Base-by-base conservation (phyloP, 108 stramenopile species). In the Nannochloropsis salina region DNA sequence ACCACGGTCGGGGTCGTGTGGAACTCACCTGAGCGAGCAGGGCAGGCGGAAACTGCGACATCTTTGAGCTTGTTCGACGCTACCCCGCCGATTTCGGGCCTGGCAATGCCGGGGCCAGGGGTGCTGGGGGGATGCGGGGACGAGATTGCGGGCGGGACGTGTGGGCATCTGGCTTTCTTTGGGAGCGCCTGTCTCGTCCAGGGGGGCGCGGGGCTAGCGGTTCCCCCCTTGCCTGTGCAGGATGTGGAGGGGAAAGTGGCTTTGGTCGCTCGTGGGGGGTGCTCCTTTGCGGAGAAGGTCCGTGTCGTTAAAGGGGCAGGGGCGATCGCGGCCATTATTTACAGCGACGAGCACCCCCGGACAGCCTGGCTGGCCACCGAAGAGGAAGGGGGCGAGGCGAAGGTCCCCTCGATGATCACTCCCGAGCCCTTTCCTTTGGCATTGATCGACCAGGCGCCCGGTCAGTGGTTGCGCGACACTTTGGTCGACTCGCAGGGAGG, bases 181-280 rank as follows among this genome's bases (percentile, higher is more conserved):
- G 61, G 61, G 8, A 74, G 20, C 6, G 61, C 61, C 6, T 74
- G 61, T n/a, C n/a, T 74, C 20, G 61, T n/a, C 20, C 15, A 74
- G 61, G 61, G n/a, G 3, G 8, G 61, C 20, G 61, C 15, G 15
- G n/a, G n/a, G 4, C 61, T 4, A 74, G 20, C 61, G 8, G 5
- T 74, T 15, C 61, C 61, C 61, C 61, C 61, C n/a, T n/a, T n/a
- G 8, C 61, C 61, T 4, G 61, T 74, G 61, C 61, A 74, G 8
- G 61, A 74, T n/a, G 61, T 74, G 61, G 61, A 74, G 61, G 61
- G 61, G 61, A 74, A 74, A 74, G 61, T 74, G n/a, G 61, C 61
- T 6, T 74, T 74, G 61, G 61, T 74, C n/a, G 61, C 61, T n/a
- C 61, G 61, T 1, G 61, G 61, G n/a, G 61, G 61, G 4, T 74